Base-by-base conservation (phyloP, 2,329 filamentous ascomycete species). In the Nigrospora sphaerica region DNA sequence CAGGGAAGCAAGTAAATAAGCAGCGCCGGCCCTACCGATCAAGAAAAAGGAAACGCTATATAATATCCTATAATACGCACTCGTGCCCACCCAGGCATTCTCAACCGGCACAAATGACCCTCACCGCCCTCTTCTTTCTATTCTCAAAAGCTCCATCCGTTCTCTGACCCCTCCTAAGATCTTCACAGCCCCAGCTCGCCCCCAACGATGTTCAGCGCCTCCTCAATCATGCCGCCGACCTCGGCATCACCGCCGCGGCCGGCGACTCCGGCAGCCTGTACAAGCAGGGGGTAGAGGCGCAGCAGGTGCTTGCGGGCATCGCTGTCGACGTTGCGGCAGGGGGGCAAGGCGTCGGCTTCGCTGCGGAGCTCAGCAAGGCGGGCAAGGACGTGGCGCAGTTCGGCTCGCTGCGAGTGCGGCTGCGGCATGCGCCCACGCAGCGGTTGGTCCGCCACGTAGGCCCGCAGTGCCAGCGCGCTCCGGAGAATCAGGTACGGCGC, bases 401-500 rank as follows among this genome's bases (percentile, higher is more conserved):
- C 93, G 51, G 79, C 83, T 38, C 88, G 78, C 59, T 95, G 88
- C 10, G 81, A 84, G 6, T 88, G 72, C 1, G 92, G 92, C 62
- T 93, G 88, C 5, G 93, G 93, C 82, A 95, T 93, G 42, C 83
- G 78, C 0, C 93, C 91, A 13, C 93, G 78, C 17, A 98, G 72
- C 1, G 92, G 91, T 60, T 96, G 92, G 63, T 98, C 93, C 4
- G 90, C 87, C 39, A 95, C 83, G 61, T 95, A 97, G 1, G 84
- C 75, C 46, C 88, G 83, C n/a, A 97, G 68, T 0, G 88, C 83
- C 14, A 95, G 72, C 0, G 87, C 89, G 12, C 86, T 82, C 3
- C 93, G 83, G 2, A 95, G 71, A 39, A 97, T 85, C 3, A 97
- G 74, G 57, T 88, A 92, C 0, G 89, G 89, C 0, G 88, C 85